phyloP scores from a whole-genome alignment of 2,329 filamentous ascomycete species.

The Coniochaeta sp. region DNA sequence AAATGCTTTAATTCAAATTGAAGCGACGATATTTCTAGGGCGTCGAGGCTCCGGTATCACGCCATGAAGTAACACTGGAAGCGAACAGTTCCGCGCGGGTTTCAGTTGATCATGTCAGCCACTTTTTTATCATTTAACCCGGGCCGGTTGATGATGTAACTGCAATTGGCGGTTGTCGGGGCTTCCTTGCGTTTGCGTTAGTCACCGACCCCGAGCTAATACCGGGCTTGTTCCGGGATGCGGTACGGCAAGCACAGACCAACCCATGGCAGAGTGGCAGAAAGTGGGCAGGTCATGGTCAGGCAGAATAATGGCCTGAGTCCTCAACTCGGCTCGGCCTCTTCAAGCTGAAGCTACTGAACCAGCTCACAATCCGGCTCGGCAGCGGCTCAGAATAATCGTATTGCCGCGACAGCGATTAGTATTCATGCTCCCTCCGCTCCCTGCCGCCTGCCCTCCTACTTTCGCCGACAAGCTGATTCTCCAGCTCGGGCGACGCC shows the following conservation, averaged over 20 bases:
- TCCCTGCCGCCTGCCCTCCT: not conserved
- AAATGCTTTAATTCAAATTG: not conserved
- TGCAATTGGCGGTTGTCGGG: not conserved
- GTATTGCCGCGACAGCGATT: not conserved
- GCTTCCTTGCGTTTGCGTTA: not conserved
- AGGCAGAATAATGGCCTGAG: no score
- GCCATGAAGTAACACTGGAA: not conserved
- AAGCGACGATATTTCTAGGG: not conserved
- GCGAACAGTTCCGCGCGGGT: not conserved
- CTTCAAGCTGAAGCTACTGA: not conserved
- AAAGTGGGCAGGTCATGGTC: no score
- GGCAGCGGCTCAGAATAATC: not conserved
- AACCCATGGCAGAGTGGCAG: not conserved
- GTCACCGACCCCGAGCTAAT: not conserved
- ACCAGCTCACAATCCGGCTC: not conserved
- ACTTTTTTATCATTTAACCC: not conserved
- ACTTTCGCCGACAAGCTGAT: not conserved
- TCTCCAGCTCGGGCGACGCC: not conserved
- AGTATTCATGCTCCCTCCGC: not conserved
- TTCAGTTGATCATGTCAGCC: not conserved
- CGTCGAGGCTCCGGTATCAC: not conserved
- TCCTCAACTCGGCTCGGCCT: not conserved
- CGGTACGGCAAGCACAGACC: not conserved
- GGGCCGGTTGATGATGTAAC: not conserved
- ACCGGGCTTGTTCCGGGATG: not conserved